Base-by-base conservation (phyloP, 306 rosid species). In the Fagus crenata region DNA sequence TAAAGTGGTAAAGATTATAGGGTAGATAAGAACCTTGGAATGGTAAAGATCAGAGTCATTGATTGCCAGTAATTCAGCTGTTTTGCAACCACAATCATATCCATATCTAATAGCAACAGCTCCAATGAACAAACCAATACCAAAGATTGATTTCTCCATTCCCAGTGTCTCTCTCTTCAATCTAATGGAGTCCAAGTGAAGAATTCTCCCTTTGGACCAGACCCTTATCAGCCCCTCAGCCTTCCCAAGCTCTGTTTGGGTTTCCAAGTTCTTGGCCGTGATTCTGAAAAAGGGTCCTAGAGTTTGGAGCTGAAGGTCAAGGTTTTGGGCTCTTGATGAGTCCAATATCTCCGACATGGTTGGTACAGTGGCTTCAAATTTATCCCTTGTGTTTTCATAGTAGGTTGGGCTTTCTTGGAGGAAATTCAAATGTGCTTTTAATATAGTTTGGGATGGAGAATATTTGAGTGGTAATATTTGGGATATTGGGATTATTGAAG, bases 261-360 rank as follows among this genome's bases (percentile, higher is more conserved):
- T 85, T 63, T 76, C 88, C 80, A 81, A 42, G 81, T 87, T 92
- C 61, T 41, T 88, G 53, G 96, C 98, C 0, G 92, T 90, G 85
- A 94, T 90, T 87, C 93, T 87, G 91, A 90, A 92, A 69, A 94
- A 94, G 73, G 97, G 98, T 54, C 96, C 98, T 4, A 94, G 12
- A 3, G 92, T 89, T 88, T 85, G 88, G 55, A 94, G 98, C 76
- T 81, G 73, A 67, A 94, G 87, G 83, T 86, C 82, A 2, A 89
- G 79, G 5, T 88, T 94, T 84, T 92, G 97, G 8, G 92, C 51
- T 73, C 80, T 84, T 1, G 96, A 90, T 0, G 97, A 83, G 7
- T 82, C 85, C 35, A 89, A 11, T 17, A 94, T 92, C 9, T 94
- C 96, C 4, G 89, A 58, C 95, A 94, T 90, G 87, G 84, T 85